phyloP scores from a whole-genome alignment of 768 basidiomycete species.

The Tubosaeta sp. region DNA sequence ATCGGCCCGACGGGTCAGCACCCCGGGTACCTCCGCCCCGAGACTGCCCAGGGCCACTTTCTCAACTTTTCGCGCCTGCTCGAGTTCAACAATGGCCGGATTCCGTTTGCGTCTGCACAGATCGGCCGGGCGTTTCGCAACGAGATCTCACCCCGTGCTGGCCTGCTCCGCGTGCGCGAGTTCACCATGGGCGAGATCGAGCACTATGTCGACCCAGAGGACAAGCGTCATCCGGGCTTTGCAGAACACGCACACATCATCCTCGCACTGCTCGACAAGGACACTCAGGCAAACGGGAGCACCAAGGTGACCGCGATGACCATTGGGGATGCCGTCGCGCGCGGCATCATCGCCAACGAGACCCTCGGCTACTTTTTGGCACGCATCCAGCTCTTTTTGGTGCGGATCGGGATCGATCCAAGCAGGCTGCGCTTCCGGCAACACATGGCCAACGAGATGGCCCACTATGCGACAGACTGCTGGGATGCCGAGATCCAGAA shows the following conservation, averaged over 20 bases:
- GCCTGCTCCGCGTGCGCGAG: slow-evolving; percentile 93
- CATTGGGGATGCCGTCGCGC: slow-evolving; percentile 84
- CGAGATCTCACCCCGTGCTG: slow-evolving; percentile 96
- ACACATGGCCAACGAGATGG: slow-evolving; percentile 99
- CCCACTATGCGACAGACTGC: slow-evolving; percentile 97
- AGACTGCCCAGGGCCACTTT: slow-evolving; percentile 98
- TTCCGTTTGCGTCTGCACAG: slow-evolving; percentile 97
- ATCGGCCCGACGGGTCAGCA: slow-evolving; percentile 98
- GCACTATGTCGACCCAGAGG: slow-evolving; percentile 93
- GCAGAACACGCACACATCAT: slow-evolving; percentile 69
- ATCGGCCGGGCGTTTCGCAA: slow-evolving; percentile 96
- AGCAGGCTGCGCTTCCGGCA: slow-evolving; percentile 87
- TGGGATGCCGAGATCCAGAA: slow-evolving; percentile 99
- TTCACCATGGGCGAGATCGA: slow-evolving; percentile 99
- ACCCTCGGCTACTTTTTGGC: slow-evolving; percentile 97
- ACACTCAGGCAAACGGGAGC: slow-evolving; percentile 75
- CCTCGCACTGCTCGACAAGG: slow-evolving; percentile 74
- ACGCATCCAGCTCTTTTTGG: slow-evolving; percentile 83
- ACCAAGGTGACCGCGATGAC: slow-evolving; percentile 61
- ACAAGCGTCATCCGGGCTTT: slow-evolving; percentile 88
- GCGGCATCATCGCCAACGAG: slow-evolving; percentile 90
- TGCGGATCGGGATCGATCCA: slow-evolving; percentile 88
- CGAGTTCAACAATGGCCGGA: slow-evolving; percentile 95
- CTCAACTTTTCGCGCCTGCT: slow-evolving; percentile 96
- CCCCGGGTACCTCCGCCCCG: slow-evolving; percentile 94